phyloP scores from a whole-genome alignment of 345 rosid genomes.

The Sonneratia caseolaris region DNA sequence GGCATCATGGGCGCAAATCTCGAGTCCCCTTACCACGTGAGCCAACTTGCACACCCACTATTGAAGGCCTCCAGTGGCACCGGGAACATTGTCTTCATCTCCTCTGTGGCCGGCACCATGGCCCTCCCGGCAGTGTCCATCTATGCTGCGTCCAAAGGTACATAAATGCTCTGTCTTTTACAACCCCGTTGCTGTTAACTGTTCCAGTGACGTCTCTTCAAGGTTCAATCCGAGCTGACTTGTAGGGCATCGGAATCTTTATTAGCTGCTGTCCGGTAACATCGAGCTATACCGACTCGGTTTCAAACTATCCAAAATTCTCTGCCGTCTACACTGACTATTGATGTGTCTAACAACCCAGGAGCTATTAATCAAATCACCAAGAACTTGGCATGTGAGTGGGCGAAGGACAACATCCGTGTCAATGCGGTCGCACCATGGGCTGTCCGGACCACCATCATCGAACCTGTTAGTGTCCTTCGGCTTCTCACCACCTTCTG shows the following conservation, averaged over 20 bases:
- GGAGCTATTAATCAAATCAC: slow-evolving; percentile 39
- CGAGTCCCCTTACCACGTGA: slow-evolving; percentile 5
- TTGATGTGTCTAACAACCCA: neutral
- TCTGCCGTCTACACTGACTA: no score
- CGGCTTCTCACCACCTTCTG: no score
- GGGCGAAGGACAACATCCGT: slow-evolving; percentile 48
- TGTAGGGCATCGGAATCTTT: no score
- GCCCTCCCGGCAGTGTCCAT: slow-evolving; percentile 16
- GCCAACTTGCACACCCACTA: slow-evolving; percentile 19
- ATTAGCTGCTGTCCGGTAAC: no score
- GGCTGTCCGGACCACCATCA: slow-evolving; percentile 22
- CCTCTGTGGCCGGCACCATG: neutral
- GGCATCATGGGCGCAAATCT: slow-evolving; percentile 16
- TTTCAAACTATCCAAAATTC: no score
- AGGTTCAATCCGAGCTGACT: no score
- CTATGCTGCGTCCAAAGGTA: slow-evolving; percentile 40
- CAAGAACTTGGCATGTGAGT: slow-evolving; percentile 40
- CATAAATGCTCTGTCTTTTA: neutral
- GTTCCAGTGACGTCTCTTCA: no score
- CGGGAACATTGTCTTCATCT: slow-evolving; percentile 14
- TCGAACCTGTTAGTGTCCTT: slow-evolving; percentile 6
- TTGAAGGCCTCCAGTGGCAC: slow-evolving; percentile 17
- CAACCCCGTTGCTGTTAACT: no score
- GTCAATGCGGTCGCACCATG: slow-evolving; percentile 32
- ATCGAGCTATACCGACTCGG: no score